Evolutionary conservation across 2,329 filamentous ascomycete species (phyloP), one percentile per base, ranked within the genome.

Genomic region (Rhynchosporium agropyri): DNA sequence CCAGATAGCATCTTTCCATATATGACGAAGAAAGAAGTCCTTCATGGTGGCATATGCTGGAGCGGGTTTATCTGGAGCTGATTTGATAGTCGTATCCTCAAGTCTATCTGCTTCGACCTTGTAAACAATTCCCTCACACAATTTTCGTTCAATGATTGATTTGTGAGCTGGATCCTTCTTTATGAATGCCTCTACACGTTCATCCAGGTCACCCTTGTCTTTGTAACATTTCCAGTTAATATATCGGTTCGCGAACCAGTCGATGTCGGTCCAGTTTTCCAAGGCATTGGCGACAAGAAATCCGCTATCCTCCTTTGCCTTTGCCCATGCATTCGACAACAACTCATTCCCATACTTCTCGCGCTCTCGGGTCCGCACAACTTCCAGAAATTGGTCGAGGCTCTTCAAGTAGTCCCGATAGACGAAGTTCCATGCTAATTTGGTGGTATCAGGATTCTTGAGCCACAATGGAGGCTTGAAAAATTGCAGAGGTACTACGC

Each of bases 401-500:
- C 42, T 7, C 53, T 53, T 46, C 9, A 68, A 45, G 38, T 56
- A 68, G 38, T 57, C 60, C 15, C 59, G 46, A 42, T 68, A 68
- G 9, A 36, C 33, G 36, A 56, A 61, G 45, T 58, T 46, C 13
- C 49, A 68, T 20, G 66, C 59, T 9, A 66, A 55, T 31, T 61
- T 43, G 10, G 49, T 43, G 38, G 57, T 64, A 20, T 45, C 31
- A 53, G 55, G 40, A 62, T 13, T 64, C 8, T 33, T 62, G 29
- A 72, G 58, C 70, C 67, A 73, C 49, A 71, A 63, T 7, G 71
- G 70, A 13, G 67, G 70, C 28, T 63, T 67, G 62, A 72, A 72
- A 59, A 71, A 69, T 58, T 72, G 68, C 12, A 26, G 62, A 53
- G 70, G 67, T 26, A 72, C 68, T 43, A 72, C 61, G 26, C 66